Conservation (phyloP, 192 early-diverging fungal genomes). For the Gonapodya sp. region DNA sequence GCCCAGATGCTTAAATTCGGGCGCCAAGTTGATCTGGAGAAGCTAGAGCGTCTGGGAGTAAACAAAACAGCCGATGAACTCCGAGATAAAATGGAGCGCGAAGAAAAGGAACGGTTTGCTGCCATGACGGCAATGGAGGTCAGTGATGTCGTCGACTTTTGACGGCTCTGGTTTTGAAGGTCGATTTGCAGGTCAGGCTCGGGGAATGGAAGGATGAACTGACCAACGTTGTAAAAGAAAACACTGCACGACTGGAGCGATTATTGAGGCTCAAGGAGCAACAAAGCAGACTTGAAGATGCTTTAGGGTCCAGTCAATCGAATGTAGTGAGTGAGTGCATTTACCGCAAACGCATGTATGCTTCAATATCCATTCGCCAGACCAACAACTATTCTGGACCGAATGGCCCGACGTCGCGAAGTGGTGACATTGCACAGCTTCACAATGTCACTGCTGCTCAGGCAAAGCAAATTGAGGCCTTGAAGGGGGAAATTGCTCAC, state of each 20-base stretch:
- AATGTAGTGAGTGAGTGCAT: conserved; percentile 29
- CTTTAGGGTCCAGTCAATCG: conserved; percentile 34
- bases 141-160: conserved; percentile 9
- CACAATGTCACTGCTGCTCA: conserved; percentile 36
- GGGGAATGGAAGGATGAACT: conserved; percentile 27
- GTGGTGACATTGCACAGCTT: conserved; percentile 37
- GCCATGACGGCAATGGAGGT: conserved; percentile 38
- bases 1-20: conserved; percentile 63
- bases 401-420: conserved; percentile 38
- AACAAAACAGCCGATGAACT: conserved; percentile 53
- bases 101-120: conserved; percentile 35
- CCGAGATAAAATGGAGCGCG: conserved; percentile 42
- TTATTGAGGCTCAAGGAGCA: conserved; percentile 34
- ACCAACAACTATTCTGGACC: conserved; percentile 9
- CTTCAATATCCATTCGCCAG: not conserved
- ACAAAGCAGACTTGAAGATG: conserved; percentile 31
- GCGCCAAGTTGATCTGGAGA: conserved; percentile 49
- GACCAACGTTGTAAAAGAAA: conserved; percentile 36
- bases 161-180: no score
- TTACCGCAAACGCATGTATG: not conserved
- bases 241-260: conserved; percentile 36
- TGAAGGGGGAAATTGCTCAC: conserved; percentile 19
- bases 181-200: conserved; percentile 32
- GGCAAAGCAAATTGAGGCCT: conserved; percentile 36
- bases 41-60: conserved; percentile 47